phyloP scores from a whole-genome alignment of 768 basidiomycete species.

The Daedaleopsis sinensis region DNA sequence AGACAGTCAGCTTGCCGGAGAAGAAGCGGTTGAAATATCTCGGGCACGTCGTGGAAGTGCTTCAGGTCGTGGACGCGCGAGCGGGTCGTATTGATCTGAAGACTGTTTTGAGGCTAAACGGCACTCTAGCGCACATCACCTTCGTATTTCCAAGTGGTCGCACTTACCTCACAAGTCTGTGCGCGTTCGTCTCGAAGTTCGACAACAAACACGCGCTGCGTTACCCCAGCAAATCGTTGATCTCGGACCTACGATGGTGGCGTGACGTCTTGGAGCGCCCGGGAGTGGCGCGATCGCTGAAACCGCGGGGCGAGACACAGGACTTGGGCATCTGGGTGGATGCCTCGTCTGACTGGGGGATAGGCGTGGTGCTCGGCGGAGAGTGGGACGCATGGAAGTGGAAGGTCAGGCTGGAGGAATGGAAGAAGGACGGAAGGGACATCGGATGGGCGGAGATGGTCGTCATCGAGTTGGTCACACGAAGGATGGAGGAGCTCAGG shows the following conservation, averaged over 20 bases:
- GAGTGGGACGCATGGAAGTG: slow-evolving; percentile 10
- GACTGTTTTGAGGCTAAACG: slow-evolving; percentile 28
- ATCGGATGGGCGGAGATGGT: slow-evolving; percentile 7
- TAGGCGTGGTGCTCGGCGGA: neutral
- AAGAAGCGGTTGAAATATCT: slow-evolving; percentile 32
- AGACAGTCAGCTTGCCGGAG: slow-evolving; percentile 34
- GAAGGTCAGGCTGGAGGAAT: neutral
- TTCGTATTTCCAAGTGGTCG: slow-evolving; percentile 34
- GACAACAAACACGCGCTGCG: slow-evolving; percentile 13
- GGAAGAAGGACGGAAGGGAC: neutral
- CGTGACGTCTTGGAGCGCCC: neutral
- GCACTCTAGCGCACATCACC: slow-evolving; percentile 37
- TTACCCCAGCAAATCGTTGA: slow-evolving; percentile 26
- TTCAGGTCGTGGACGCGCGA: neutral
- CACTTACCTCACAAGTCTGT: slow-evolving; percentile 32
- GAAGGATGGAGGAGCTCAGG: neutral
- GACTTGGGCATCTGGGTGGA: slow-evolving; percentile 1
- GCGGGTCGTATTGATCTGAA: slow-evolving; percentile 9
- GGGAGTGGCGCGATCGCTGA: neutral
- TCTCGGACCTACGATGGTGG: slow-evolving; percentile 41
- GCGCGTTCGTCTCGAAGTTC: slow-evolving; percentile 30
- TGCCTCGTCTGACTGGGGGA: slow-evolving; percentile 1
- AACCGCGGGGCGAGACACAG: neutral
- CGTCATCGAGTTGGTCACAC: neutral
- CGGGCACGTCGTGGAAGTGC: slow-evolving; percentile 15